These are phyloP conservation scores for Delonix regia DNA, from an alignment of 306 rosid genomes.

Conservation along the genomic window DNA sequence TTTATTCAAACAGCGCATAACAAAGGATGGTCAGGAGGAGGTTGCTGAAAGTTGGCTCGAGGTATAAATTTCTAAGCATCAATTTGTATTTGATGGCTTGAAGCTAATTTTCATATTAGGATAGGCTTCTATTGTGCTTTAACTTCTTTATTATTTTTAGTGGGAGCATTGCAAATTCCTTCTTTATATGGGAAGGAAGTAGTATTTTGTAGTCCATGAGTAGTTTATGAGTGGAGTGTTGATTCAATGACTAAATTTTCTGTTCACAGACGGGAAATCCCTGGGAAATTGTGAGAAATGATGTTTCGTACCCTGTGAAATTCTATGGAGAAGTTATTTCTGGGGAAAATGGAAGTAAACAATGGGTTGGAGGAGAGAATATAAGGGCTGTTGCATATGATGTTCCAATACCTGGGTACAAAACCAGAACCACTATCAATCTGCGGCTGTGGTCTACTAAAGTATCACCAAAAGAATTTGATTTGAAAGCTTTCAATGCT, in stretches of 20 bases:
- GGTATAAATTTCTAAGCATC: constrained; percentile 47
- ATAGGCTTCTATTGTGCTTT: constrained; percentile 13
- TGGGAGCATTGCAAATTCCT: not conserved
- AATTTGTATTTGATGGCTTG: not conserved
- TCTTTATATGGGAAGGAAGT: not conserved
- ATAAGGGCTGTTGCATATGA: constrained; percentile 86
- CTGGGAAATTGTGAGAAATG: constrained; percentile 88
- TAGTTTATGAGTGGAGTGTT: constrained; percentile 24
- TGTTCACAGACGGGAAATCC: constrained; percentile 86
- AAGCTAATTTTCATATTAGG: not conserved
- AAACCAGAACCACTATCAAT: constrained; percentile 80
- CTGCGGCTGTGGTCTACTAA: constrained; percentile 93
- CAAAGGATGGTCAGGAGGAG: constrained; percentile 92
- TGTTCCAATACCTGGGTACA: constrained; percentile 96
- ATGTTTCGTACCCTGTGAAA: constrained; percentile 75
- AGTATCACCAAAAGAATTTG: constrained; percentile 72
- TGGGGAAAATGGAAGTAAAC: constrained; percentile 65
- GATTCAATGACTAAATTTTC: constrained; percentile 26
- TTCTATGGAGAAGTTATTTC: constrained; percentile 73
- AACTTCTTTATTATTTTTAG: not conserved
- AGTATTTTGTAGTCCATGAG: not conserved
- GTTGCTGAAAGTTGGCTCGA: constrained; percentile 97
- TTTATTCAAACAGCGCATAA: constrained; percentile 81
- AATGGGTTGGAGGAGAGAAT: constrained; percentile 95
- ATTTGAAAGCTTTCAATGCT: constrained; percentile 70